Evolutionary conservation across 2,329 filamentous ascomycete species (phyloP), one percentile per base, ranked within the genome.

Genomic region (Colletotrichum lentis): DNA sequence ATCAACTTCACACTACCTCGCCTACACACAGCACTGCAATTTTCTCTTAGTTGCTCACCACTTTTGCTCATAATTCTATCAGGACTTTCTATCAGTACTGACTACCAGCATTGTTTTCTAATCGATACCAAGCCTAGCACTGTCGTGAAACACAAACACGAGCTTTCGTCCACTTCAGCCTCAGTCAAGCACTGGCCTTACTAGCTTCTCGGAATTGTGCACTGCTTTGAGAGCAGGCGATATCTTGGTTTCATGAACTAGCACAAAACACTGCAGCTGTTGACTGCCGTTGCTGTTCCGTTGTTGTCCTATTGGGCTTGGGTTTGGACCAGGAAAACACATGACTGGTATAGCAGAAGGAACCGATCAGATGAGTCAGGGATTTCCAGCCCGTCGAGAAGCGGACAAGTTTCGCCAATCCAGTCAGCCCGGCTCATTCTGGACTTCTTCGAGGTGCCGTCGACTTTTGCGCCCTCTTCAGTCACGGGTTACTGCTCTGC

Each of bases 371-470:
- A 22, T 12, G 18, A 16, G 18, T 11, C 22, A 22, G 18, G 39
- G 22, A 18, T 14, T 16, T 18, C 5, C 18, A 6, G 44, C 8
- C 18, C 22, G 35, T 6, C 20, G 22, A 35, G 43, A 18, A 56
- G 37, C 18, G 37, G 43, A 56, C 31, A 41, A 39, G 27, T 8
- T 10, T 12, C 62, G 47, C 18, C 22, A 31, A 6, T 3, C 20
- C 22, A 8, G n/a, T 18, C 46, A 44, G 8, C n/a, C 46, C 22
- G 20, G 12, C 7, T 18, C 43, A 3, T 11, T 50, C 14, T 85
- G 83, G 83, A 85, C 82, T 5, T 80, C 83, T 5, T 78, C 81
- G 57, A 76, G 82, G 63, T 85, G 83, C 52, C 79, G 82, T 55
- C 78, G 82, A 2, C 73, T 84, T 6, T 77, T 85, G 20, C 81